These are phyloP conservation scores for Phalaenopsis equestris DNA, from an alignment of 106 monocot species.

Conservation along the genomic window DNA sequence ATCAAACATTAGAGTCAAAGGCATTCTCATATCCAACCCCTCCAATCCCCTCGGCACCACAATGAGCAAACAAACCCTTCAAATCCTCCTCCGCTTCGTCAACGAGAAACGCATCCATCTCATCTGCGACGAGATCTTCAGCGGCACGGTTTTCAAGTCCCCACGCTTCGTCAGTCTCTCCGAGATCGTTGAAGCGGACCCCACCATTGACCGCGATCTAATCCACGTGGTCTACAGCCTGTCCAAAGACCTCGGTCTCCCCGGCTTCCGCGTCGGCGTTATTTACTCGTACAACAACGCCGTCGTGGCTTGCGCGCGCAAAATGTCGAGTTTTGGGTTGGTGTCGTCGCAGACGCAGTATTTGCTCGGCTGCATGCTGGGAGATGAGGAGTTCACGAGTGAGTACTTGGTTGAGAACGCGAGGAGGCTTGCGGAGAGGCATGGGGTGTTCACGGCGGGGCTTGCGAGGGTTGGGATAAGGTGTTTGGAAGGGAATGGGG, in stretches of 20 bases:
- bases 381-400: conserved; percentile 41
- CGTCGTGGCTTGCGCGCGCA: conserved; percentile 37
- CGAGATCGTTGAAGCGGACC: conserved; percentile 28
- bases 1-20: conserved; percentile 34
- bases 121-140: conserved; percentile 53
- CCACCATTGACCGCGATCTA: conserved; percentile 13
- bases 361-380: conserved; percentile 38
- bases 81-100: conserved; percentile 20
- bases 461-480: conserved; percentile 25
- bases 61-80: conserved; percentile 14
- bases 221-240: conserved; percentile 67
- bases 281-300: conserved; percentile 71
- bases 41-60: conserved; percentile 57
- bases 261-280: conserved; percentile 62
- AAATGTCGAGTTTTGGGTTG: conserved; percentile 73
- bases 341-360: conserved; percentile 71
- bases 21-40: conserved; percentile 48
- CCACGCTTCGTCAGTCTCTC: conserved; percentile 32
- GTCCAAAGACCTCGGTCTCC: conserved; percentile 67
- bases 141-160: conserved; percentile 21
- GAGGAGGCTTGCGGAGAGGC: conserved; percentile 25
- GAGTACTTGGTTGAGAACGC: conserved; percentile 25
- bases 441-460: conserved; percentile 20
- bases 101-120: conserved; percentile 45
- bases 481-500: conserved; percentile 48